Percentiles rank a stretch among this genome's conserved stretches.
Evolutionary conservation across 495 filamentous ascomycete species (phyloP).

Genomic region (Ramalina peruviana): DNA sequence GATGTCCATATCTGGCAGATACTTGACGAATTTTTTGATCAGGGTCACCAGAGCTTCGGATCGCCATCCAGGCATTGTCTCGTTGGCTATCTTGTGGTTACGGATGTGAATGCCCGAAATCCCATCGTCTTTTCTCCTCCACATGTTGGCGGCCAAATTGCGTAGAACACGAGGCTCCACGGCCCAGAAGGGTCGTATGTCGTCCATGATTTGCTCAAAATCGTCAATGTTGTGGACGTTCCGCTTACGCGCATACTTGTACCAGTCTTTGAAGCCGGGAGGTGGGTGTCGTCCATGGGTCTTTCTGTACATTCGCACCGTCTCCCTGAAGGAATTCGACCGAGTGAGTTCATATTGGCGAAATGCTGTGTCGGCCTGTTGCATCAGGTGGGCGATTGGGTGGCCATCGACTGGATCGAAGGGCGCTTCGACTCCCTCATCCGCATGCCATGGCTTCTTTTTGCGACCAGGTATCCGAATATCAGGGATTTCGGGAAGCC

Average conservation of each 20-base stretch:
- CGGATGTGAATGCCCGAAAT: slow-evolving; percentile 42
- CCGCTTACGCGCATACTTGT: slow-evolving; percentile 44
- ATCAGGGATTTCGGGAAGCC: slow-evolving; percentile 10
- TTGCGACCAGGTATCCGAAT: slow-evolving; percentile 13
- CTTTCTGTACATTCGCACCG: slow-evolving; percentile 46
- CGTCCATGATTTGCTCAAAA: slow-evolving; percentile 58
- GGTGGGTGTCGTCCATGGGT: slow-evolving; percentile 57
- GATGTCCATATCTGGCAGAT: slow-evolving; percentile 59
- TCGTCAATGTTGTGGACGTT: slow-evolving; percentile 53
- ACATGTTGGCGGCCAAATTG: slow-evolving; percentile 27
- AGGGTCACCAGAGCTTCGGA: slow-evolving; percentile 46
- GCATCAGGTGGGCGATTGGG: slow-evolving; percentile 20
- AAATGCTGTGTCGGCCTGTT: slow-evolving; percentile 18
- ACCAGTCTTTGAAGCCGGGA: slow-evolving; percentile 60
- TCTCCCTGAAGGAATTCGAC: slow-evolving; percentile 36
- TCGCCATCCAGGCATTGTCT: slow-evolving; percentile 45
- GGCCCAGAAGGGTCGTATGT: slow-evolving; percentile 59
- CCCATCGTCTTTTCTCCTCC: slow-evolving; percentile 35
- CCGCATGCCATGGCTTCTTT: slow-evolving; percentile 17
- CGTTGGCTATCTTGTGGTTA: slow-evolving; percentile 38
- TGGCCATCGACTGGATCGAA: slow-evolving; percentile 18
- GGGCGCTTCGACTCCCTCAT: slow-evolving; percentile 7
- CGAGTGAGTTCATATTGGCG: slow-evolving; percentile 16
- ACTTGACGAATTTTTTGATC: slow-evolving; percentile 40
- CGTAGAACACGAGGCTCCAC: slow-evolving; percentile 42